Percentiles rank a stretch among this genome's conserved stretches.
Evolutionary conservation across 2,329 filamentous ascomycete genomes (phyloP).

Genomic region (Thielaviopsis euricoi): DNA sequence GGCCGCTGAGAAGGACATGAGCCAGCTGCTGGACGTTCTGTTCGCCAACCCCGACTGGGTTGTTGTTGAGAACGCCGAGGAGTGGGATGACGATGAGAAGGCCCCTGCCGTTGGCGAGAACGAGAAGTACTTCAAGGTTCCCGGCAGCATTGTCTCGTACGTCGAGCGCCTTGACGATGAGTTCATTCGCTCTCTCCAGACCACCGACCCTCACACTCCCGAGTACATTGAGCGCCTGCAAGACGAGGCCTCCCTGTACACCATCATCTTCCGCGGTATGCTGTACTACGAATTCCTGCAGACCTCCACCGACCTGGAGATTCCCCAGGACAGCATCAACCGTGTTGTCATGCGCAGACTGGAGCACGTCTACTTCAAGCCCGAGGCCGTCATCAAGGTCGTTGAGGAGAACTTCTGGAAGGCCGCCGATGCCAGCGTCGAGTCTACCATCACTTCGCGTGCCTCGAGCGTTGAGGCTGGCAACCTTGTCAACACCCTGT

Average conservation of each 20-base stretch:
- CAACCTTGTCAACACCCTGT: slow-evolving; percentile 68
- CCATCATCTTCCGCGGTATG: slow-evolving; percentile 73
- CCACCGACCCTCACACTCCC: slow-evolving; percentile 93
- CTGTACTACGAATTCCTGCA: slow-evolving; percentile 76
- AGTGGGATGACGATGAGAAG: slow-evolving; percentile 99
- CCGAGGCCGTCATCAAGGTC: slow-evolving; percentile 78
- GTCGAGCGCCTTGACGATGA: slow-evolving; percentile 93
- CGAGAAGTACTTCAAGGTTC: slow-evolving; percentile 75
- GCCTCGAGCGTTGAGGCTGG: slow-evolving; percentile 49
- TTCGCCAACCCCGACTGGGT: slow-evolving; percentile 67
- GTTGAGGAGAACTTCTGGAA: slow-evolving; percentile 94
- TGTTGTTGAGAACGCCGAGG: slow-evolving; percentile 80
- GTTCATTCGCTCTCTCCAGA: slow-evolving; percentile 89
- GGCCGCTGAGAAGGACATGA: slow-evolving; percentile 74
- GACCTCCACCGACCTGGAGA: slow-evolving; percentile 52
- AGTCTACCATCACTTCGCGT: slow-evolving; percentile 71
- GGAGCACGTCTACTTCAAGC: slow-evolving; percentile 99
- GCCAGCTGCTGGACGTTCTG: slow-evolving; percentile 58
- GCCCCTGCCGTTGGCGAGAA: slow-evolving; percentile 54
- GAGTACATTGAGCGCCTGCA: slow-evolving; percentile 94
- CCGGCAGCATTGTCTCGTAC: slow-evolving; percentile 86
- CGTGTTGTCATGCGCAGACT: slow-evolving; percentile 83
- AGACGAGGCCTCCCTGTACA: slow-evolving; percentile 82
- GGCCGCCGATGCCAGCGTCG: slow-evolving; percentile 47
- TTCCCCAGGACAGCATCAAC: slow-evolving; percentile 77